phyloP scores from a whole-genome alignment of 2,329 filamentous ascomycete genomes.

The Fusarium concolor region DNA sequence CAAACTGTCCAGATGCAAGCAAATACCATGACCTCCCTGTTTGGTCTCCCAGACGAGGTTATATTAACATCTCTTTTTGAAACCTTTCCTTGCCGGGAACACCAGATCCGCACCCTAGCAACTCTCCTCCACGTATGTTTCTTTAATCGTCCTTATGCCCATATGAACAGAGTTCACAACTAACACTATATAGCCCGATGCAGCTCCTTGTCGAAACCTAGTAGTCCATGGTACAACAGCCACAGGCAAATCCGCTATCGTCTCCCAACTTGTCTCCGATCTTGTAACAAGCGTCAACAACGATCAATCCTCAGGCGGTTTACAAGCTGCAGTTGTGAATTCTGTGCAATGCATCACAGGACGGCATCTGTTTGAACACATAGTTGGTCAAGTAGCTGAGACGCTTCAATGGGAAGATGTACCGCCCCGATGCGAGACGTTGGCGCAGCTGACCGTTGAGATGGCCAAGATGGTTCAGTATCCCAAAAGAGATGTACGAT shows the following conservation, averaged over 20 bases:
- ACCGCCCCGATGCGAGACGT: slow-evolving; percentile 78
- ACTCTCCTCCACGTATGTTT: slow-evolving; percentile 64
- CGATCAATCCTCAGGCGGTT: slow-evolving; percentile 45
- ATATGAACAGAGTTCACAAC: not conserved
- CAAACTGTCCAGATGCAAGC: not conserved
- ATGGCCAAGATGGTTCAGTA: slow-evolving; percentile 72
- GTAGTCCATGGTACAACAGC: slow-evolving; percentile 87
- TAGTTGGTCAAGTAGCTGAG: slow-evolving; percentile 68
- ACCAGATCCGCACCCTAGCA: slow-evolving; percentile 68
- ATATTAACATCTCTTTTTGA: slow-evolving; percentile 59
- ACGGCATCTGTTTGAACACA: slow-evolving; percentile 80
- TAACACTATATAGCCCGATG: slow-evolving; percentile 61
- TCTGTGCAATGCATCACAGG: slow-evolving; percentile 82
- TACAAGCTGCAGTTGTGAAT: slow-evolving; percentile 72
- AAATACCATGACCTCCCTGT: slow-evolving; percentile 54
- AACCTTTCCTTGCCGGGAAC: slow-evolving; percentile 67
- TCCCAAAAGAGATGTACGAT: slow-evolving; percentile 50
- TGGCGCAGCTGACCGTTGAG: slow-evolving; percentile 80
- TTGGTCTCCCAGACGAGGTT: slow-evolving; percentile 65
- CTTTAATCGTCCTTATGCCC: not conserved
- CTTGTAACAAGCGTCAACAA: slow-evolving; percentile 38
- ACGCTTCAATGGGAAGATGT: slow-evolving; percentile 61
- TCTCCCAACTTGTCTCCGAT: slow-evolving; percentile 59
- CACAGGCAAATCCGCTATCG: slow-evolving; percentile 84
- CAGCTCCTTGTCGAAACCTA: slow-evolving; percentile 78